Conservation (phyloP, 2,329 filamentous ascomycete genomes). For the Curvularia verruculosa region DNA sequence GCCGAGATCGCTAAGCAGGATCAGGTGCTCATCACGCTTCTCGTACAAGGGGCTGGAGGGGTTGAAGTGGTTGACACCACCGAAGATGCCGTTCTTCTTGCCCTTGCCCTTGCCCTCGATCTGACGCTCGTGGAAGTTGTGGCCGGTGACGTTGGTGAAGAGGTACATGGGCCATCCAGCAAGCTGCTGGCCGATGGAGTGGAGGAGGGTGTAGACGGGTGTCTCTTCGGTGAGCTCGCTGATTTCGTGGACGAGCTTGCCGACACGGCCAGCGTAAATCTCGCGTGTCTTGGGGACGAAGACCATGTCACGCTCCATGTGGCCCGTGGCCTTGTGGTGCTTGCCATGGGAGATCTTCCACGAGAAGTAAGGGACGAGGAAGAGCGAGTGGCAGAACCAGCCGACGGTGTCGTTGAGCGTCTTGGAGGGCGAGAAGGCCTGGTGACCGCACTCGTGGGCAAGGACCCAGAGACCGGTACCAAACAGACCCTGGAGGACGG, state of each 20-base stretch:
- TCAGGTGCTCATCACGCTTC: conserved; percentile 85
- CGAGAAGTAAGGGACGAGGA: conserved; percentile 96
- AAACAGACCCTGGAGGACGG: conserved; percentile 87
- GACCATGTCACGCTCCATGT: conserved; percentile 99
- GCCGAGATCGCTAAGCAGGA: conserved; percentile 85
- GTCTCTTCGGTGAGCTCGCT: conserved; percentile 93
- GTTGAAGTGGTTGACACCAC: conserved; percentile 94
- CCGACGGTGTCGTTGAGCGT: conserved; percentile 89
- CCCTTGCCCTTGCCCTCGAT: conserved; percentile 90
- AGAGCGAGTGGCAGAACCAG: conserved; percentile 85
- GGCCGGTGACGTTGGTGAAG: conserved; percentile 88
- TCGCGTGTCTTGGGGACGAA: conserved; percentile 94
- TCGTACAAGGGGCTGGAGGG: conserved; percentile 89
- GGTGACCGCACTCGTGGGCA: conserved; percentile 97
- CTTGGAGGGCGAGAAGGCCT: conserved; percentile 93
- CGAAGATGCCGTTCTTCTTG: conserved; percentile 81
- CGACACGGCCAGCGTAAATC: conserved; percentile 75
- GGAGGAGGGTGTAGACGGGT: conserved; percentile 76
- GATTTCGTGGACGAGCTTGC: conserved; percentile 78
- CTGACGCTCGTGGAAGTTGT: conserved; percentile 92
- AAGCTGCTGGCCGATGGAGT: conserved; percentile 84
- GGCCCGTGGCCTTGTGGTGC: conserved; percentile 98
- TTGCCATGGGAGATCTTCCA: conserved; percentile 99
- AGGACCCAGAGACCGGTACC: conserved; percentile 95
- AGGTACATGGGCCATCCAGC: conserved; percentile 94